These are phyloP conservation scores for Myxozyma geophila DNA, from an alignment of 805 yeast species.

Conservation along the genomic window DNA sequence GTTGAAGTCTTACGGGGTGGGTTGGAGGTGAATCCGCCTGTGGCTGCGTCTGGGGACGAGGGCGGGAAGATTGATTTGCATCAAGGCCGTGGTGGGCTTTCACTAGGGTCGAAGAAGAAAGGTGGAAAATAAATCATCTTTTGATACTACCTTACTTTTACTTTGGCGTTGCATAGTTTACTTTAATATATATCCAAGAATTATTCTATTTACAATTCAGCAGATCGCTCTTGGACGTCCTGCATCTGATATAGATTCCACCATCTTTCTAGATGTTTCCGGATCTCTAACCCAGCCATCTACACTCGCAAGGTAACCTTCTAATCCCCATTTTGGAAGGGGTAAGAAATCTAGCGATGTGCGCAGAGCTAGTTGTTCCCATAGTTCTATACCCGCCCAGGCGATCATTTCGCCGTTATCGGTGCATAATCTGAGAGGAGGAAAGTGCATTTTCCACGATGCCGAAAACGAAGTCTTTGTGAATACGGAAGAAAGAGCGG, in stretches of 20 bases:
- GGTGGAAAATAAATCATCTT: not conserved
- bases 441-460: slow-evolving; percentile 50
- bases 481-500: slow-evolving; percentile 41
- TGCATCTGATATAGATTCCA: not conserved
- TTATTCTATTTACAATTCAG: not conserved
- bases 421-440: slow-evolving; percentile 75
- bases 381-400: slow-evolving; percentile 91
- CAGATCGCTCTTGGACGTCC: not conserved
- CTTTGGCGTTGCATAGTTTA: not conserved
- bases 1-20: slow-evolving; percentile 29
- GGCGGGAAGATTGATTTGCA: slow-evolving; percentile 1
- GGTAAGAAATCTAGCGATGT: slow-evolving; percentile 66
- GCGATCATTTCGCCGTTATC: slow-evolving; percentile 98
- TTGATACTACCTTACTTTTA: not conserved
- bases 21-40: slow-evolving; percentile 17
- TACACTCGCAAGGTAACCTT: slow-evolving; percentile 2
- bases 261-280: not conserved
- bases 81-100: not conserved
- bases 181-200: not conserved
- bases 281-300: slow-evolving; percentile 20
- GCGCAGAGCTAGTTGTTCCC: slow-evolving; percentile 54
- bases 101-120: slow-evolving; percentile 6
- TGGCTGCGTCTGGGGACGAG: not conserved
- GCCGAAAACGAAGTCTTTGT: not conserved
- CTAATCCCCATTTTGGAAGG: slow-evolving; percentile 67